A percentile compares a stretch with the other conserved stretches of the same genome.
These are phyloP conservation scores for Bisporella sp. DNA, from an alignment of 2,329 filamentous ascomycete species.

Conservation along the genomic window DNA sequence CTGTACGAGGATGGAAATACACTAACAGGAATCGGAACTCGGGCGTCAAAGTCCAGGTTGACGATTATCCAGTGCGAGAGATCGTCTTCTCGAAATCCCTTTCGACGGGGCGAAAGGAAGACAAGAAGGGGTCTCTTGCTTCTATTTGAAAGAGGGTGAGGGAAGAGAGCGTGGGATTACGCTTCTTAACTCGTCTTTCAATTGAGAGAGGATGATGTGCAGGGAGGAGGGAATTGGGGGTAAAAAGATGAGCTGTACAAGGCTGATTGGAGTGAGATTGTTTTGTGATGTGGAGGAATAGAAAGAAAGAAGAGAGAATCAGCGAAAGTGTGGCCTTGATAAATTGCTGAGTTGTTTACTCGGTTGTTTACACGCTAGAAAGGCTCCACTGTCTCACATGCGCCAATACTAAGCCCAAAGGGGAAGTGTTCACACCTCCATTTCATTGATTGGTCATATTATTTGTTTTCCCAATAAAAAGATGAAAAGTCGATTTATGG, in stretches of 20 bases:
- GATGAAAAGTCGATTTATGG: too few species aligned
- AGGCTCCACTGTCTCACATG: too few species aligned
- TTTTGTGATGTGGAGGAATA: conserved; percentile 1
- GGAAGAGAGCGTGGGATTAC: conserved; percentile 1
- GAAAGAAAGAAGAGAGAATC: background rate
- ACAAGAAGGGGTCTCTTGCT: conserved; percentile 42
- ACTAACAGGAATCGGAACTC: conserved; percentile 98
- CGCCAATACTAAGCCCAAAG: too few species aligned
- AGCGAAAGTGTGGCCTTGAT: too few species aligned
- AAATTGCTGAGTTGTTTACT: too few species aligned
- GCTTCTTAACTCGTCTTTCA: conserved; percentile 12
- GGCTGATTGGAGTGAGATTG: background rate
- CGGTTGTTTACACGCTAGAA: too few species aligned
- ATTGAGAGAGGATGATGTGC: background rate
- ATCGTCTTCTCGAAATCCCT: conserved; percentile 64
- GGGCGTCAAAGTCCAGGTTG: conserved; percentile 99
- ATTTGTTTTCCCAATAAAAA: too few species aligned
- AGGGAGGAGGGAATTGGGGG: background rate
- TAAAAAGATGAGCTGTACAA: background rate
- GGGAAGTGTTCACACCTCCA: too few species aligned
- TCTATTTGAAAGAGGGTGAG: background rate
- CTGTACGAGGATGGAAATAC: conserved; percentile 99
- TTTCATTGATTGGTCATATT: too few species aligned
- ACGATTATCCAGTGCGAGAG: conserved; percentile 64
- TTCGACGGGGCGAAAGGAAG: conserved; percentile 58